Evolutionary conservation across 148 eudicot genomes (phyloP).

Genomic region (Chenopodium formosanum): DNA sequence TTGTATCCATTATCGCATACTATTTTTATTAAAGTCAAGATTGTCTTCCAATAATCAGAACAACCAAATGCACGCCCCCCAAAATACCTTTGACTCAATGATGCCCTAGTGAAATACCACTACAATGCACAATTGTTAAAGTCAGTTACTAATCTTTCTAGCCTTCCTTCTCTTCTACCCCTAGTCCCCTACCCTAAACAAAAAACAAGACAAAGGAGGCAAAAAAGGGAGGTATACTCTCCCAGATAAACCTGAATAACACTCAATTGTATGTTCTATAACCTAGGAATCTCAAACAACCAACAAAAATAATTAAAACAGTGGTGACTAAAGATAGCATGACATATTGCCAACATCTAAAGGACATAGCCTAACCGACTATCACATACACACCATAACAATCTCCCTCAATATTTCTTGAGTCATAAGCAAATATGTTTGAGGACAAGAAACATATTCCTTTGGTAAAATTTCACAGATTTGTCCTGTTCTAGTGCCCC

Average conservation of each 20-base stretch:
- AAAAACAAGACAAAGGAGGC: background rate
- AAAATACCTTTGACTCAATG: background rate
- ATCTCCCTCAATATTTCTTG: background rate
- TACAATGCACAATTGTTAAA: no score
- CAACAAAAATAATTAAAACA: background rate
- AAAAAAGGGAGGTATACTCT: background rate
- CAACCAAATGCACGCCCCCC: background rate
- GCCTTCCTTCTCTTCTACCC: no score
- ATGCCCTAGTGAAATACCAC: no score
- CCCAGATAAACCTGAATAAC: no score
- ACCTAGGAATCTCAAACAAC: background rate
- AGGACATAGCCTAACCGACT: background rate
- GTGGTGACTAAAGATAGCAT: background rate
- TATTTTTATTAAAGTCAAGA: background rate
- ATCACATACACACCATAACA: background rate
- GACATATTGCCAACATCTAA: background rate
- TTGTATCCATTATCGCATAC: background rate
- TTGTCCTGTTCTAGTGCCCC: background rate
- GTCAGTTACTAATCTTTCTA: no score
- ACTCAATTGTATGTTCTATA: background rate
- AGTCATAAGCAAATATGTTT: background rate
- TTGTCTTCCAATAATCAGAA: background rate
- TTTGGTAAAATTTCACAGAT: background rate
- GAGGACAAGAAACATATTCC: background rate
- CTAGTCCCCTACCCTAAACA: background rate